Evolutionary conservation across 371 early-diverging fungal genomes (phyloP), one percentile per base, ranked within the genome.

Genomic region (Paramicrosporidium saccamoebae): DNA sequence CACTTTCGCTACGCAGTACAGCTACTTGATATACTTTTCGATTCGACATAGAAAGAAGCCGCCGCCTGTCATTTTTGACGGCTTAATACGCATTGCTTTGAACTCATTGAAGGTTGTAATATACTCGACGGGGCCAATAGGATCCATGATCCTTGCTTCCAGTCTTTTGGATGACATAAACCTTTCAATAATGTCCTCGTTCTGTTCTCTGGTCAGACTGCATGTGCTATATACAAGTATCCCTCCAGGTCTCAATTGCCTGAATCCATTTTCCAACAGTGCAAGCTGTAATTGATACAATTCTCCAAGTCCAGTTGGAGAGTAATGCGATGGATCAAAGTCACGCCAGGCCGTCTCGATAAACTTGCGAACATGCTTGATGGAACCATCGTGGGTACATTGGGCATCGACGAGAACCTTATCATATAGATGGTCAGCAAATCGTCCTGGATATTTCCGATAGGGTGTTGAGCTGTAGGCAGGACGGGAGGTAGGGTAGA

Each of bases 351-450:
- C 10, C 3, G 3, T 9, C 6, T n/a, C n/a, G 7, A 17, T 29
- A 33, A 47, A 49, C 42, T 75, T 75, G 9, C 55, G 33, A 11
- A 88, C 46, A 46, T 84, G 86, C 0, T 46, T 48, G 18, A 86
- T 58, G 0, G 81, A 81, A 7, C 82, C 90, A 38, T 88, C 90
- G 36, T 86, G 88, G 3, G 86, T 81, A 23, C 86, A 88, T 37
- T 88, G 84, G 5, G 86, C 90, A 39, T 88, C 90, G 1, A 84
- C 82, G 16, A 88, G 33, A 0, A 79, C 75, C 31, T 68, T 68
- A 39, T 82, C 81, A 33, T 86, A 86, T 5, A 63, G n/a, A n/a
- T n/a, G n/a, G 6, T 6, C 18, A n/a, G n/a, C n/a, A n/a, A n/a
- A n/a, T n/a, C n/a, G n/a, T n/a, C n/a, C n/a, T n/a, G n/a, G n/a